Evolutionary conservation across 169 alveolate genomes (phyloP).

Genomic region (Amoebophrya sp.): DNA sequence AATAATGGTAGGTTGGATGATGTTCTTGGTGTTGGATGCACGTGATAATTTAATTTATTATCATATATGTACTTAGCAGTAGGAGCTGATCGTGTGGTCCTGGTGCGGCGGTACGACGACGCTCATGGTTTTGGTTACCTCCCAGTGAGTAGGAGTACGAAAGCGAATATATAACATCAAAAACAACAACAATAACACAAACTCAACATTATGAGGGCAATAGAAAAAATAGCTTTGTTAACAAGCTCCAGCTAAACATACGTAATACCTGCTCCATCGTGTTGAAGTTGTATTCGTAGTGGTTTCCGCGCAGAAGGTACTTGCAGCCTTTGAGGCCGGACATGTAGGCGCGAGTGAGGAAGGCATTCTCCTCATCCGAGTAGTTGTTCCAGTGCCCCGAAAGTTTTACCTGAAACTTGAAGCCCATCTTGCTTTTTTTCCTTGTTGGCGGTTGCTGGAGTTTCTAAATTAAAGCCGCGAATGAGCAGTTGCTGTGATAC

Average conservation of each 20-base stretch:
- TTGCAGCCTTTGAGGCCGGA: neutral
- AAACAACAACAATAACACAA: neutral
- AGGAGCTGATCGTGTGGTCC: too few relatives aligned
- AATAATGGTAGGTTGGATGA: too few relatives aligned
- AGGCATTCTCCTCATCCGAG: neutral
- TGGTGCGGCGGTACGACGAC: too few relatives aligned
- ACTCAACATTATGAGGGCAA: neutral
- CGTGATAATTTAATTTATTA: too few relatives aligned
- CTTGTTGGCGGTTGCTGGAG: too few relatives aligned
- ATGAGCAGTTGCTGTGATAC: too few relatives aligned
- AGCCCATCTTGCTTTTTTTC: too few relatives aligned
- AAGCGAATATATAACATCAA: neutral
- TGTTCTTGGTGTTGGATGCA: too few relatives aligned
- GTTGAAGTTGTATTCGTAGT: neutral
- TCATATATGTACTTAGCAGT: too few relatives aligned
- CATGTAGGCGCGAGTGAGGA: neutral
- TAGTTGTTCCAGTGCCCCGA: neutral
- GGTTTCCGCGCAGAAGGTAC: neutral
- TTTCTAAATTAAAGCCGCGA: too few relatives aligned
- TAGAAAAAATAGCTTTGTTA: neutral
- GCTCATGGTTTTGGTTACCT: too few relatives aligned
- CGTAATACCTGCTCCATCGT: neutral
- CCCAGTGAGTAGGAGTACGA: neutral
- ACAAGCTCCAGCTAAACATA: neutral
- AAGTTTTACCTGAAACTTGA: neutral